A percentile compares a stretch with the other conserved stretches of the same genome.
Conservation (phyloP, 768 basidiomycete genomes). For the Thelephora aurantiotincta region DNA sequence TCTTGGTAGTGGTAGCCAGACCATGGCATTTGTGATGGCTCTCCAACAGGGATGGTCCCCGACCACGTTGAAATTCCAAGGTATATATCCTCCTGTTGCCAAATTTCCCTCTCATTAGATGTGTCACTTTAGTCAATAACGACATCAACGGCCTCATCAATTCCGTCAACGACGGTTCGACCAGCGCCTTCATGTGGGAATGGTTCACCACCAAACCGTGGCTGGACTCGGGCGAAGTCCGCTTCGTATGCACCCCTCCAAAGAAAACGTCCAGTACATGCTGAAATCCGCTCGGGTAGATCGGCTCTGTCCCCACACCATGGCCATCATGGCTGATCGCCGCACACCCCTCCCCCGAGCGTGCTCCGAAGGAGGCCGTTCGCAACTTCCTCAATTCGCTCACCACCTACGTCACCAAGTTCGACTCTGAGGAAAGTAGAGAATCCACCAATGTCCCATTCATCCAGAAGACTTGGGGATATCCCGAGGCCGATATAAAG, state of each 20-base stretch:
- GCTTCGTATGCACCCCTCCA: slow-evolving; percentile 48
- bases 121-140: slow-evolving; percentile 44
- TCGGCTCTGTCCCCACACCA: slow-evolving; percentile 78
- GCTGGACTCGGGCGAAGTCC: slow-evolving; percentile 61
- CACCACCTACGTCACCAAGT: slow-evolving; percentile 48
- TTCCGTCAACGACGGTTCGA: slow-evolving; percentile 79
- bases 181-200: slow-evolving; percentile 92
- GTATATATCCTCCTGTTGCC: slow-evolving; percentile 21
- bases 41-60: slow-evolving; percentile 73
- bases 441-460: slow-evolving; percentile 52
- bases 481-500: slow-evolving; percentile 69
- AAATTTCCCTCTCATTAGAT: neutral
- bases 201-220: slow-evolving; percentile 85
- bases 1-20: slow-evolving; percentile 55
- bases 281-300: slow-evolving; percentile 26
- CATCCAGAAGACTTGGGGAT: slow-evolving; percentile 68
- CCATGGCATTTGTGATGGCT: slow-evolving; percentile 94
- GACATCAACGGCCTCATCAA: slow-evolving; percentile 70
- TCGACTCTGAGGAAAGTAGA: slow-evolving; percentile 46
- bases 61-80: slow-evolving; percentile 52
- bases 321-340: slow-evolving; percentile 98
- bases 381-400: slow-evolving; percentile 48
- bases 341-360: slow-evolving; percentile 52
- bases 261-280: neutral
- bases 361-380: slow-evolving; percentile 37